Percentiles rank a stretch among this genome's conserved stretches.
These are phyloP conservation scores for Cucurbita moschata DNA, from an alignment of 306 rosid genomes.

Conservation along the genomic window DNA sequence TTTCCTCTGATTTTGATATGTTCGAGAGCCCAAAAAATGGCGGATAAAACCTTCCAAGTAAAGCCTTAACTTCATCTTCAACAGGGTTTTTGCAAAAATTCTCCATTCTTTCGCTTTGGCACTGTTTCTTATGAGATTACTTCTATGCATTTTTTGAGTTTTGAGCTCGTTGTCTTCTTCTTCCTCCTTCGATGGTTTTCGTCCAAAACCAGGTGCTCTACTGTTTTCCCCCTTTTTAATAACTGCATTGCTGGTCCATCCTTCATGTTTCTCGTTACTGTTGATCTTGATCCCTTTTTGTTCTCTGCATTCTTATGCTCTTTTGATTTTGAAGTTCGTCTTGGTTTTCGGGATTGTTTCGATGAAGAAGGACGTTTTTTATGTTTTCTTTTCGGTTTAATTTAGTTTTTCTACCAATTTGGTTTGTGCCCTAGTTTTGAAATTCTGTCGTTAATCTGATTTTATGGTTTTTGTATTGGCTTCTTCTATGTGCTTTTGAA, in stretches of 20 bases:
- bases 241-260: slow-evolving; percentile 1
- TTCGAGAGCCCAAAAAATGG: slow-evolving; percentile 4
- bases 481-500: not conserved
- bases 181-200: not conserved
- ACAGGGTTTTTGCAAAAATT: not conserved
- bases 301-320: not conserved
- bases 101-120: not conserved
- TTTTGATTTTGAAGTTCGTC: not conserved
- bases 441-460: not conserved
- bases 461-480: not conserved
- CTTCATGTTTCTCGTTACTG: not conserved
- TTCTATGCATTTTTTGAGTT: not conserved
- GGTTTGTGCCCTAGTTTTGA: not conserved
- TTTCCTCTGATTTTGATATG: slow-evolving; percentile 7
- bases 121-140: not conserved
- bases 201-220: not conserved
- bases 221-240: not conserved
- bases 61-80: not conserved
- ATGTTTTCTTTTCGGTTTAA: not conserved
- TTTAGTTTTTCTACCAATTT: not conserved
- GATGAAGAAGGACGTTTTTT: not conserved
- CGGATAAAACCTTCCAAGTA: not conserved
- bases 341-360: not conserved
- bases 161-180: not conserved
- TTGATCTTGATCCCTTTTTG: not conserved